Evolutionary conservation across 1,139 yeast species (phyloP).

Genomic region (Hyphopichia burtonii): DNA sequence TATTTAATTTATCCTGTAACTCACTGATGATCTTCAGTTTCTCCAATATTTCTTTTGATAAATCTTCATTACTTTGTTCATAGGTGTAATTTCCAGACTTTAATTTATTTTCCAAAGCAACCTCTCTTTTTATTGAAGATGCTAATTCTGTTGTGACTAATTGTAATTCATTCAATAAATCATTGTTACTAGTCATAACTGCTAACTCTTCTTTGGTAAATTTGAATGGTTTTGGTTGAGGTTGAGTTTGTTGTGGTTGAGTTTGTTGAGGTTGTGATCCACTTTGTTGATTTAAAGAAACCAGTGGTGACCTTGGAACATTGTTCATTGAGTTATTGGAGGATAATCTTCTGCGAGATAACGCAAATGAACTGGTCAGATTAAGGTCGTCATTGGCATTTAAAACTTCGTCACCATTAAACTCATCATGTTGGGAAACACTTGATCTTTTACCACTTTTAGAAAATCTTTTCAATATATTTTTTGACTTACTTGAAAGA

Average conservation of each 20-base stretch:
- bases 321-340: not conserved
- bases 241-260: conserved; percentile 6
- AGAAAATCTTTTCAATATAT: conserved; percentile 35
- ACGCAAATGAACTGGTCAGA: conserved; percentile 4
- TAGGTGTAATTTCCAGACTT: conserved; percentile 10
- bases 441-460: conserved; percentile 21
- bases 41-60: conserved; percentile 30
- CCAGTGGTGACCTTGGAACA: not conserved
- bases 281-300: not conserved
- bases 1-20: conserved; percentile 56
- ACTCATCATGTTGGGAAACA: conserved; percentile 9
- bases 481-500: conserved; percentile 27
- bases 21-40: conserved; percentile 50
- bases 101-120: conserved; percentile 52
- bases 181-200: conserved; percentile 57
- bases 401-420: conserved; percentile 8
- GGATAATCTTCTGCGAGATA: conserved; percentile 4
- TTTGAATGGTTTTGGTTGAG: conserved; percentile 12
- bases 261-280: conserved; percentile 3
- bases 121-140: conserved; percentile 65
- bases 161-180: conserved; percentile 61
- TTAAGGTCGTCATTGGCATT: not conserved
- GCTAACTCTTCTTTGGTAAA: conserved; percentile 63
- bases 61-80: conserved; percentile 1
- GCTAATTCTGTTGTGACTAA: conserved; percentile 71